Conservation (phyloP, 768 basidiomycete species). For the Tephrocybe sp. region DNA sequence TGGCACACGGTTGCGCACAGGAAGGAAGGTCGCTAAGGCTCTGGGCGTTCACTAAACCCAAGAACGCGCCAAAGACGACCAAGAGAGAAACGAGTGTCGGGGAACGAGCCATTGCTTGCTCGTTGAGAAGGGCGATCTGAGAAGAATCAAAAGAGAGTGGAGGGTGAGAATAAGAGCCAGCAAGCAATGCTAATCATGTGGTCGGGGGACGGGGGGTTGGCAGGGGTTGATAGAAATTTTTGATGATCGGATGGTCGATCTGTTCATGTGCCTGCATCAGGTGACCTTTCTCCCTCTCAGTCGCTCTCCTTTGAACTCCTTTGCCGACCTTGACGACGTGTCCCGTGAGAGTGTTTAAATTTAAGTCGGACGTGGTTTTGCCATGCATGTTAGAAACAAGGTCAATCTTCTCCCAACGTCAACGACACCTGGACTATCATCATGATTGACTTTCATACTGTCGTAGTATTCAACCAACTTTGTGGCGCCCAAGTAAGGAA, state of each 20-base stretch:
- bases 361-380: no score
- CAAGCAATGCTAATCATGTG: neutral
- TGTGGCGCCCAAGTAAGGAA: neutral
- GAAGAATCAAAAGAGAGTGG: neutral
- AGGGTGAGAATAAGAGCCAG: neutral
- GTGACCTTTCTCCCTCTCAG: neutral
- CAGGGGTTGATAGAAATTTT: neutral
- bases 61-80: neutral
- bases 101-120: slow-evolving; percentile 7
- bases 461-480: neutral
- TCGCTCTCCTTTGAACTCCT: neutral
- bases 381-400: no score
- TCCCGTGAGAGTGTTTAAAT: neutral
- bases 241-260: neutral
- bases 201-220: neutral
- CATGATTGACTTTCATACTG: no score
- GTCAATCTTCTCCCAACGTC: no score
- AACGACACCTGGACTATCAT: no score
- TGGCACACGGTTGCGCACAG: slow-evolving; percentile 5
- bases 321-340: neutral
- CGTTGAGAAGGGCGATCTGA: neutral
- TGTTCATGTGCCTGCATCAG: neutral
- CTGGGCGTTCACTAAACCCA: neutral
- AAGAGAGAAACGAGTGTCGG: neutral
- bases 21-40: neutral